Base-by-base conservation (phyloP, 495 filamentous ascomycete species). In the Parathielavia appendiculata region DNA sequence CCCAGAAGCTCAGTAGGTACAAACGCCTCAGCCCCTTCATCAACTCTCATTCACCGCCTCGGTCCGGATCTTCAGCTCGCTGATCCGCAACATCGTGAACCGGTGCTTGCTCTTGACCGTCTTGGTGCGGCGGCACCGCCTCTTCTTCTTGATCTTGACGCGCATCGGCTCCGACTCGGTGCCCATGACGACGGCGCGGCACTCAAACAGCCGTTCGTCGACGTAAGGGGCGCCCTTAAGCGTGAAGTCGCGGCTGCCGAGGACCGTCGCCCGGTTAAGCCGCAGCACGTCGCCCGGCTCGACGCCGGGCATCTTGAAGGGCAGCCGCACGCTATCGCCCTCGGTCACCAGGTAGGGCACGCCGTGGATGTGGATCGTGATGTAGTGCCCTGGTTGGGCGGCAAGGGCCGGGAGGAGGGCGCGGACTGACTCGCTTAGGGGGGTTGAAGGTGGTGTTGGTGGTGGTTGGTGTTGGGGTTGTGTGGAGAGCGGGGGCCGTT, bases 201-300 rank as follows among this genome's bases (percentile, higher is more conserved):
- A 96, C 70, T 87, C 85, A 63, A 90, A 98, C 60, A 92, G 69
- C 26, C 81, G 69, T 75, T 91, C 84, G 71, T 97, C 89, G 50
- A 97, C 70, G 69, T 84, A 88, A 20, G 87, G 89, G 14, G 71
- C 68, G 22, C 89, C 92, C 66, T 90, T 86, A 45, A 97, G 75
- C 34, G 93, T 96, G 74, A 88, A 96, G 64, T 97, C 93, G 56
- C 93, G 81, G 47, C 87, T 91, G 6, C 93, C 93, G 12, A 98
- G 67, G 23, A 81, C 76, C 8, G 79, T 82, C 19, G 90, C 93
- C 22, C 89, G 83, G 73, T 95, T 91, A 48, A 98, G 82, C 16
- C 92, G 88, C 46, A 98, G 75, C 38, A 90, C 72, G 66, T 96
- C 91, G 1, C 93, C 93, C 0, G 90, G 83, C 52, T 79, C 74